Conservation (phyloP, 1,284 basidiomycete genomes). For the Ganoderma boninense region DNA sequence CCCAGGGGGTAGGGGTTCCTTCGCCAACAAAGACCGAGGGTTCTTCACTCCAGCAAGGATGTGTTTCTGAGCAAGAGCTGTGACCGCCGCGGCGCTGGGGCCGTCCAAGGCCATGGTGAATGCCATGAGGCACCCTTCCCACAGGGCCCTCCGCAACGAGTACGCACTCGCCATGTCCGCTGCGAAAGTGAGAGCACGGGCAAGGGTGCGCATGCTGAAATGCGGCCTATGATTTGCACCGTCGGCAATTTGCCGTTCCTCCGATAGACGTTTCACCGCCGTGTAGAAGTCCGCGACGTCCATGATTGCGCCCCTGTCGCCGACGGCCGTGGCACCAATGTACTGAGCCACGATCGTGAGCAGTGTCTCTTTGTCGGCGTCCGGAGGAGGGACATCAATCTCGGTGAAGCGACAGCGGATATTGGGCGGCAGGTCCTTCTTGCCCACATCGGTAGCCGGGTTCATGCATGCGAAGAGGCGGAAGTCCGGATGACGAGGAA, state of each 20-base stretch:
- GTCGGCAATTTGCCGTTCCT: constrained; percentile 89
- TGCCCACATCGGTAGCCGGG: constrained; percentile 98
- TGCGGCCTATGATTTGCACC: constrained; percentile 96
- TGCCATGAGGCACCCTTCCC: constrained; percentile 97
- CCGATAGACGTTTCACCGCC: constrained; percentile 83
- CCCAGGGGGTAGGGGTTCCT: constrained; percentile 69
- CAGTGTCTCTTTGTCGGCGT: constrained; percentile 91
- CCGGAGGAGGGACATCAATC: constrained; percentile 93
- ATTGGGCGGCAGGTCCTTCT: constrained; percentile 93
- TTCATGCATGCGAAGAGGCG: constrained; percentile 99
- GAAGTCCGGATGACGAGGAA: constrained; percentile 94
- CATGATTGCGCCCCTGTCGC: constrained; percentile 90
- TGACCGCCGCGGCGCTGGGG: constrained; percentile 77
- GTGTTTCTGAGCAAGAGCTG: constrained; percentile 77
- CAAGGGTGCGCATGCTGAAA: constrained; percentile 96
- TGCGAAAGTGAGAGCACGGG: constrained; percentile 92
- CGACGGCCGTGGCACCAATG: constrained; percentile 84
- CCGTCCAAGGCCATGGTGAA: constrained; percentile 95
- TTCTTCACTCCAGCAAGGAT: constrained; percentile 89
- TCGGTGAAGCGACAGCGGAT: constrained; percentile 96
- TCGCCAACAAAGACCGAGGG: constrained; percentile 75
- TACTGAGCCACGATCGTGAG: constrained; percentile 91
- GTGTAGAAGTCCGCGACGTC: constrained; percentile 94
- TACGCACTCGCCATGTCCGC: constrained; percentile 84
- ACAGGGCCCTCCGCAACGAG: constrained; percentile 87